Evolutionary conservation across 345 rosid species (phyloP), one percentile per base, ranked within the genome.

Genomic region (Turnera subulata): DNA sequence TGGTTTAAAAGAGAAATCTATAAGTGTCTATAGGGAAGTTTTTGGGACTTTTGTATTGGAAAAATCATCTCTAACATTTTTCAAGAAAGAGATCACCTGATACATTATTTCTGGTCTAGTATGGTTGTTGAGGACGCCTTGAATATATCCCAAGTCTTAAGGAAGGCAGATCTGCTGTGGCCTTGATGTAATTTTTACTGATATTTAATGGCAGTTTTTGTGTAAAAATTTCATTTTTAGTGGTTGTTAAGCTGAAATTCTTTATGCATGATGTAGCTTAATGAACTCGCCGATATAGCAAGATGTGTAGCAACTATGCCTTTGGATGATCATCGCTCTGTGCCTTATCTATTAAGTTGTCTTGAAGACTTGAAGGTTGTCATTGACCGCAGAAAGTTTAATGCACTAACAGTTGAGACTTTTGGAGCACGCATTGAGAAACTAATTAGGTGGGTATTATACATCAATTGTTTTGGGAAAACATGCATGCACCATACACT

Each of bases 251-350:
- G 23, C 63, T 62, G 23, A 66, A 66, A 56, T 61, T 75, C 50
- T 52, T 65, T 70, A 9, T 35, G 37, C 11, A 25, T 71, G 48
- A 55, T 55, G 82, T 90, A 94, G 99, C 86, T 94, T 84, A 82
- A 59, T 77, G 99, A 94, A 68, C 97, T 94, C 76, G 97, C 90
- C 42, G 97, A 94, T 77, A 85, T 94, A 68, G 97, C 99, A 62
- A 89, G 80, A 79, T 85, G 93, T 80, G 95, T 80, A 35, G 97
- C 92, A 70, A 85, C 70, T 75, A 79, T 81, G 12, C 90, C 89
- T 52, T 71, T 81, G 67, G 88, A 82, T 44, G 95, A 94, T 77
- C 96, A 88, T 48, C 78, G 78, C 48, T 76, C 92, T 21, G 69
- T 76, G 16, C 79, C 89, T 5, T 85, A 77, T 73, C 70, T 94